Conservation (phyloP, 768 basidiomycete species). For the Lentinula raphanica region DNA sequence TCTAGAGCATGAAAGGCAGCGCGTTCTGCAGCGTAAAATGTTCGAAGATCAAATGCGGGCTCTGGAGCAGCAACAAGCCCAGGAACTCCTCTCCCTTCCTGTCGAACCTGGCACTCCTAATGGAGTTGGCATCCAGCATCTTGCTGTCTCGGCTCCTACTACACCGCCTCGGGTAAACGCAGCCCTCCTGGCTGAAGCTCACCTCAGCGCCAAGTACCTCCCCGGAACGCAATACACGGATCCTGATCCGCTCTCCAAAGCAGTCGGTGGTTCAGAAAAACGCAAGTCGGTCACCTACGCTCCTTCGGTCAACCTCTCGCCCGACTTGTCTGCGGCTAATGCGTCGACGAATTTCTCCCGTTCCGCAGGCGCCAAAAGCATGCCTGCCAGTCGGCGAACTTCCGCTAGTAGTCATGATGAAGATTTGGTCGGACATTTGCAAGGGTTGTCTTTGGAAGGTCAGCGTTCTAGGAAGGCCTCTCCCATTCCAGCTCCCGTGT, state of each 20-base stretch:
- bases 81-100: conserved; percentile 75
- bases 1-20: conserved; percentile 87
- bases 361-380: conserved; percentile 78
- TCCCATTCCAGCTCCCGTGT: conserved; percentile 46
- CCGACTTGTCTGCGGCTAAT: conserved; percentile 50
- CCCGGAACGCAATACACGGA: conserved; percentile 48
- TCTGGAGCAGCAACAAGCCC: conserved; percentile 86
- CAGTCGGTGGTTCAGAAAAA: conserved; percentile 70
- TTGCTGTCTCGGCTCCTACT: conserved; percentile 86
- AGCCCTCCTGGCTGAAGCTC: conserved; percentile 55
- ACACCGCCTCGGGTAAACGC: conserved; percentile 80
- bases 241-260: conserved; percentile 58
- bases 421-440: conserved; percentile 70
- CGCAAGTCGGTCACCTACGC: conserved; percentile 86
- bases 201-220: conserved; percentile 35
- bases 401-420: conserved; percentile 87
- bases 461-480: conserved; percentile 56
- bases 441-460: conserved; percentile 63
- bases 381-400: conserved; percentile 87
- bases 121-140: conserved; percentile 54
- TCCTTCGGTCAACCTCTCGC: conserved; percentile 68
- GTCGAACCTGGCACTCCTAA: conserved; percentile 43
- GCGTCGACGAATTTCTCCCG: conserved; percentile 47
- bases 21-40: conserved; percentile 75
- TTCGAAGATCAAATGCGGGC: conserved; percentile 97